Evolutionary conservation across 306 rosid genomes (phyloP), one percentile per base, ranked within the genome.

Genomic region (Glycine soja): DNA sequence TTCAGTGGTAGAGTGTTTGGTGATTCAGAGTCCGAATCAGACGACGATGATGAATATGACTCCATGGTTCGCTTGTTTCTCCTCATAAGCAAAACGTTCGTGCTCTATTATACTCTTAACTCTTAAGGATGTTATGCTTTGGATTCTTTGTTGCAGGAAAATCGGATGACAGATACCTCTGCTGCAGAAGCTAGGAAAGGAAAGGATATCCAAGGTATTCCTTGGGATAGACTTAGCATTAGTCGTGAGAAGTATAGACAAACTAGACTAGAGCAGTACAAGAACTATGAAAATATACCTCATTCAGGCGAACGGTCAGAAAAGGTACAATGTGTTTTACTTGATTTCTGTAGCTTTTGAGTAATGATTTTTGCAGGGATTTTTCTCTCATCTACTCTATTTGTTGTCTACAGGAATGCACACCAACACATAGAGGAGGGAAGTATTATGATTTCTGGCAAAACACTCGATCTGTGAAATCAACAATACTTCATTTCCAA

Each of bases 401-500:
- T 19, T 59, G 9, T 83, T 72, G 67, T 16, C 45, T 75, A 50
- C 87, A 93, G 96, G 92, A 89, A 68, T 89, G 97, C 86, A 84
- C 80, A 59, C 74, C 18, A 72, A 86, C 96, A 18, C 80, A 87
- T 81, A 91, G 88, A 82, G 94, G 92, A 70, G 89, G 87, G 13
- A 16, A 12, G 53, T 92, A 85, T 83, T 92, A 90, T 82, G 93
- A 86, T 71, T 92, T 92, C 87, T 84, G 92, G 86, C 87, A 86
- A 82, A 93, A 89, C 76, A 85, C 96, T 52, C 79, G 97, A 87
- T 91, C 97, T 52, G 97, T 91, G 85, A 93, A 93, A 80, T 90
- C 97, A 57, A 93, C 94, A 24, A 91, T 93, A 83, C 96, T 89
- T 83, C 97, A 93, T 72, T 91, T 92, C 75, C 97, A 91, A 90